phyloP scores from a whole-genome alignment of 495 filamentous ascomycete genomes.

The Podospora sp. region DNA sequence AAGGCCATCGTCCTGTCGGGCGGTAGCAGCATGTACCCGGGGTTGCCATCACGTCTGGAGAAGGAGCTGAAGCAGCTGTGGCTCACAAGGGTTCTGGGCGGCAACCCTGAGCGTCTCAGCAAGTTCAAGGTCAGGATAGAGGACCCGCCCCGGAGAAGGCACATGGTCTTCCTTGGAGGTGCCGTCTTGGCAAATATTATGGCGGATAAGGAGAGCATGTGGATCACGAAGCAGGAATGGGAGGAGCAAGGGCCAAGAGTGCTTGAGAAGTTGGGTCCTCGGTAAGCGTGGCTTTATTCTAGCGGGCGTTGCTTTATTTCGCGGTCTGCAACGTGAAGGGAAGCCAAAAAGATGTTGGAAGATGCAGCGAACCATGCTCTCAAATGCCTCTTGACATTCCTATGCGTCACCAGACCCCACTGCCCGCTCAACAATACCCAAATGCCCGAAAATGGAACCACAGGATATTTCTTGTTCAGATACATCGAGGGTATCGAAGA shows the following conservation, averaged over 20 bases:
- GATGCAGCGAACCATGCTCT: background rate
- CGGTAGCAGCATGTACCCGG: conserved; percentile 98
- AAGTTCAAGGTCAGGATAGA: conserved; percentile 99
- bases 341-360: background rate
- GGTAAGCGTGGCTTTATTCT: conserved; percentile 44
- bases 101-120: conserved; percentile 87
- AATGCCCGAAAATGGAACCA: too few species aligned
- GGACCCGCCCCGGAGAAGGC: conserved; percentile 90
- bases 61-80: conserved; percentile 99
- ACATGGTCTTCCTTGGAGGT: conserved; percentile 99
- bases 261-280: conserved; percentile 87
- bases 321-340: background rate
- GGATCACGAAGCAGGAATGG: conserved; percentile 97
- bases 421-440: too few species aligned
- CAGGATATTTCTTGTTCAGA: too few species aligned
- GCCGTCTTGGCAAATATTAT: conserved; percentile 98
- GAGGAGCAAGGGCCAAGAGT: conserved; percentile 85
- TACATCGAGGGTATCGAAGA: too few species aligned
- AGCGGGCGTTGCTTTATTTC: conserved; percentile 8
- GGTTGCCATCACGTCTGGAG: conserved; percentile 89
- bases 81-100: conserved; percentile 86
- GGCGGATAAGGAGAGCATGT: conserved; percentile 98
- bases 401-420: too few species aligned
- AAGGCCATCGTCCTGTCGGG: conserved; percentile 97
- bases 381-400: background rate